phyloP scores from a whole-genome alignment of 345 rosid genomes.

The Noccaea caerulescens region DNA sequence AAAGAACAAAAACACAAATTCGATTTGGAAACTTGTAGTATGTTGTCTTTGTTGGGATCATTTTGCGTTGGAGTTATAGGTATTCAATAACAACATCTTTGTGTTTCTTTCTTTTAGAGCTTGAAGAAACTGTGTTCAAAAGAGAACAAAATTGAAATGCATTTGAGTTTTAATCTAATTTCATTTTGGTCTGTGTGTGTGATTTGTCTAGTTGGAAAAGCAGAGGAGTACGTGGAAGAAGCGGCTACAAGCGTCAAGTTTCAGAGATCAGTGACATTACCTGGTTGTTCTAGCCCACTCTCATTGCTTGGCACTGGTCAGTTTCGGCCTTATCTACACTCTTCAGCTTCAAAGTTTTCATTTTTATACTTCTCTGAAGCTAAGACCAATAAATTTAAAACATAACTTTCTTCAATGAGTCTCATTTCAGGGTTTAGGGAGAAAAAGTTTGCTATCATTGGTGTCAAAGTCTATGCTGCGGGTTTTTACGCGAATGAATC shows the following conservation, averaged over 20 bases:
- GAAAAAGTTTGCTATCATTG: conserved; percentile 82
- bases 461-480: conserved; percentile 88
- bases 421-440: conserved; percentile 73
- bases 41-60: neutral
- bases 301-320: conserved; percentile 83
- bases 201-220: conserved; percentile 58
- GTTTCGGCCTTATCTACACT: conserved; percentile 24
- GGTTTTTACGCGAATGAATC: conserved; percentile 66
- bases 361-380: neutral
- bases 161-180: neutral
- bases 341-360: neutral
- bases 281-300: conserved; percentile 63
- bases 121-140: conserved; percentile 8
- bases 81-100: neutral
- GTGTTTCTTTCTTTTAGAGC: conserved; percentile 8
- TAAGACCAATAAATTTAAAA: too few relatives aligned
- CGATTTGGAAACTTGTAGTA: neutral
- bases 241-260: conserved; percentile 69
- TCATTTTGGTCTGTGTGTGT: conserved; percentile 10
- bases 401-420: neutral
- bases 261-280: conserved; percentile 60
- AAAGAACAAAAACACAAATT: too few relatives aligned
- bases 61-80: neutral
- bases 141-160: neutral
- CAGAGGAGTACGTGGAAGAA: conserved; percentile 59